Evolutionary conservation across 345 rosid species (phyloP).

Genomic region (Isatis tinctoria): DNA sequence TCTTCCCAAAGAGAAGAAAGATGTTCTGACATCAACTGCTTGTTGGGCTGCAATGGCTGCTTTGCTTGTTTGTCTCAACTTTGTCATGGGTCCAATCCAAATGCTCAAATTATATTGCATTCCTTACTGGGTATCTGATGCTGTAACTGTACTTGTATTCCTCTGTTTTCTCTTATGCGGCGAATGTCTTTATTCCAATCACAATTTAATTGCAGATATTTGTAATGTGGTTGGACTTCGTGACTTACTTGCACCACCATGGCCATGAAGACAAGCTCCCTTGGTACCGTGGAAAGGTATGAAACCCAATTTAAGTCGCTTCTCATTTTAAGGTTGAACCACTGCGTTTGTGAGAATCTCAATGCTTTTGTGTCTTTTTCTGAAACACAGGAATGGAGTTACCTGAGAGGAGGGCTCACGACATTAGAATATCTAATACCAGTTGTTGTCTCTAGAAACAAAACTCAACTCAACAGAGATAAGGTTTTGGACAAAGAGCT

Average conservation of each 20-base stretch:
- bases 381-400: no score
- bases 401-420: no score
- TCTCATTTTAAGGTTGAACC: no score
- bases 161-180: background rate
- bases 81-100: constrained; percentile 51
- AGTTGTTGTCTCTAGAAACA: no score
- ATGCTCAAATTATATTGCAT: constrained; percentile 69
- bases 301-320: no score
- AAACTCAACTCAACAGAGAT: no score
- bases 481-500: no score
- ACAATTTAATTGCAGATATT: constrained; percentile 40
- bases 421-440: no score
- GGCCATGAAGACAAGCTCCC: no score
- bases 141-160: background rate
- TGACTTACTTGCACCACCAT: constrained; percentile 91
- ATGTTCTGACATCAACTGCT: constrained; percentile 64
- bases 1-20: constrained; percentile 59
- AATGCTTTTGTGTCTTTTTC: no score
- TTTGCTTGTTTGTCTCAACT: constrained; percentile 48
- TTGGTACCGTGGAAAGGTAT: no score
- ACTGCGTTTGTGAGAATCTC: no score
- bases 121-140: constrained; percentile 55
- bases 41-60: constrained; percentile 75
- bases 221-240: constrained; percentile 80
- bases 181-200: background rate